Conservation (phyloP, 495 filamentous ascomycete genomes). For the Hyaloscypha hepaticicola region DNA sequence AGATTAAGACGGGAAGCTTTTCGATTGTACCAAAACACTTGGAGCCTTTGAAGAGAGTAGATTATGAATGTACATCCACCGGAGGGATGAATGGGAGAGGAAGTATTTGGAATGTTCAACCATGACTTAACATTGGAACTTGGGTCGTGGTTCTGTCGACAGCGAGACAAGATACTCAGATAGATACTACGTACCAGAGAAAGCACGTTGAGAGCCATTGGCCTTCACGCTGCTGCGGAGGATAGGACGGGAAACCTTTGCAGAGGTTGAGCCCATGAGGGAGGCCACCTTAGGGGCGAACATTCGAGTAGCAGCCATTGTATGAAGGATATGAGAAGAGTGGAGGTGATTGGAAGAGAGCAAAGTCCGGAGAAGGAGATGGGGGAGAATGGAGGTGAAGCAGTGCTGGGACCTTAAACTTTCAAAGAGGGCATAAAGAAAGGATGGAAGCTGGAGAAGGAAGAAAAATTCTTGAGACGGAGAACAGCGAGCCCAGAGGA, state of each 20-base stretch:
- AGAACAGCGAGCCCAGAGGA: slow-evolving; percentile 25
- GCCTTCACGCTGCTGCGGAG: slow-evolving; percentile 52
- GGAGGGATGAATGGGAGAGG: too few relatives aligned
- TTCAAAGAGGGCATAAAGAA: slow-evolving; percentile 22
- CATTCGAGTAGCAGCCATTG: slow-evolving; percentile 74
- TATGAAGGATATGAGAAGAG: slow-evolving; percentile 46
- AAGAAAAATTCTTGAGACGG: slow-evolving; percentile 34
- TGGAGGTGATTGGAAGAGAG: slow-evolving; percentile 38
- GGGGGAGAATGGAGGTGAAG: slow-evolving; percentile 34
- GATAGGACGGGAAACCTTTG: slow-evolving; percentile 70
- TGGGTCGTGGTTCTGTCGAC: background rate
- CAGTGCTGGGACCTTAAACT: slow-evolving; percentile 2
- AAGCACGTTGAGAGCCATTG: slow-evolving; percentile 66
- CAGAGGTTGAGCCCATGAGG: slow-evolving; percentile 63
- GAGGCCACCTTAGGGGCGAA: slow-evolving; percentile 64
- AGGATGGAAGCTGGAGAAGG: slow-evolving; percentile 28
- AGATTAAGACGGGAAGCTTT: too few relatives aligned
- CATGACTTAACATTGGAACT: too few relatives aligned
- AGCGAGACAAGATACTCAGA: background rate
- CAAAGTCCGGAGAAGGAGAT: slow-evolving; percentile 34
- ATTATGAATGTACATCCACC: too few relatives aligned
- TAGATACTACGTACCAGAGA: slow-evolving; percentile 49
- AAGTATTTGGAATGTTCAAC: too few relatives aligned
- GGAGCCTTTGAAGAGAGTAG: too few relatives aligned
- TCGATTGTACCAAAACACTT: too few relatives aligned